Conservation (phyloP, 2,329 filamentous ascomycete species). For the Shiraia sp. region DNA sequence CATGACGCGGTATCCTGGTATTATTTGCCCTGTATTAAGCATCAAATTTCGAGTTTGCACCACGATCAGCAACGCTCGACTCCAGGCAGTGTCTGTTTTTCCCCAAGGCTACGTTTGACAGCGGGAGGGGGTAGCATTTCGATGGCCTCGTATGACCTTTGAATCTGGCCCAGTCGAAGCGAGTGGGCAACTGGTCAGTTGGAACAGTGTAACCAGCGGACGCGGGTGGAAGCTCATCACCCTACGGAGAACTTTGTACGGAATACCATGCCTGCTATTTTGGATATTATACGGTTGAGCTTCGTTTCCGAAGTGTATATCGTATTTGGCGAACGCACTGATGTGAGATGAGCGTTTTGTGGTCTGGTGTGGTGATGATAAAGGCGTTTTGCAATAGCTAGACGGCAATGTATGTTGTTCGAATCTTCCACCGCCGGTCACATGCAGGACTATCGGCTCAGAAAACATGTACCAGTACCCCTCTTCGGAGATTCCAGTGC, state of each 20-base stretch:
- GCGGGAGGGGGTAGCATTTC: neutral
- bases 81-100: too few species aligned
- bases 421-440: conserved; percentile 34
- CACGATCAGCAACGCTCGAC: too few species aligned
- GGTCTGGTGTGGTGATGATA: conserved; percentile 2
- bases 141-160: neutral
- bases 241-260: conserved; percentile 3
- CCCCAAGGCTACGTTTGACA: too few species aligned
- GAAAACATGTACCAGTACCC: conserved; percentile 15
- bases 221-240: conserved; percentile 14
- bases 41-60: too few species aligned
- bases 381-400: conserved; percentile 18
- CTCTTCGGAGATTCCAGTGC: conserved; percentile 8
- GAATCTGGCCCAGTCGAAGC: conserved; percentile 7
- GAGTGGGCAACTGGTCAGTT: conserved; percentile 17
- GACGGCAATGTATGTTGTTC: conserved; percentile 29
- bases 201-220: conserved; percentile 29
- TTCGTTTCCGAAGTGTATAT: conserved; percentile 9
- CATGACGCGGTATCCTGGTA: too few species aligned
- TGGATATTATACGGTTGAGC: conserved; percentile 17
- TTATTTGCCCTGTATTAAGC: too few species aligned
- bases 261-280: conserved; percentile 11
- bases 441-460: conserved; percentile 23
- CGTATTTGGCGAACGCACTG: conserved; percentile 10
- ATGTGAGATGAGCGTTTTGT: neutral